Percentiles rank a stretch among this genome's conserved stretches.
These are phyloP conservation scores for Pichia occidentalis DNA, from an alignment of 805 yeast species.

Conservation along the genomic window DNA sequence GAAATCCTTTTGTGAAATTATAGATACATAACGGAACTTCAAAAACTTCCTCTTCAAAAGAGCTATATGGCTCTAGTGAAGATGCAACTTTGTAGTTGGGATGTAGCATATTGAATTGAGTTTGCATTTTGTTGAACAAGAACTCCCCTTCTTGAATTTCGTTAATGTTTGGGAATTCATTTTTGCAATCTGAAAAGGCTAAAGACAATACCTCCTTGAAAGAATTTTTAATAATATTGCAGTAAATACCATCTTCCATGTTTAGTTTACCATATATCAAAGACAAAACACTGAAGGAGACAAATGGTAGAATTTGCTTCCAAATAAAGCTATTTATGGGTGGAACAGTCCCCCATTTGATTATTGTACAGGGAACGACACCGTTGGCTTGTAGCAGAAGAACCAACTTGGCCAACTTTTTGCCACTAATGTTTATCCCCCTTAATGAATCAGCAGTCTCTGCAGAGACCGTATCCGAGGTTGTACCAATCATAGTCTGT, in stretches of 20 bases:
- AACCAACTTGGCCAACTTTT: slow-evolving; percentile 15
- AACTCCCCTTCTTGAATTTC: slow-evolving; percentile 14
- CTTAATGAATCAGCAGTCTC: slow-evolving; percentile 13
- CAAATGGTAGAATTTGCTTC: slow-evolving; percentile 25
- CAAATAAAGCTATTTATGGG: slow-evolving; percentile 24
- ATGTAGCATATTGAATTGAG: slow-evolving; percentile 20
- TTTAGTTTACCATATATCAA: slow-evolving; percentile 20
- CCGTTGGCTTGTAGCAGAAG: slow-evolving; percentile 22
- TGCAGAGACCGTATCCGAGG: too few species aligned
- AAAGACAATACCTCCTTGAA: slow-evolving; percentile 21
- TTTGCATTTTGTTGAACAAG: slow-evolving; percentile 16
- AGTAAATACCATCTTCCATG: slow-evolving; percentile 6
- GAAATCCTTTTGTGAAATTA: slow-evolving; percentile 18
- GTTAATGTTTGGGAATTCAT: slow-evolving; percentile 23
- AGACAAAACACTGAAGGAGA: slow-evolving; percentile 20
- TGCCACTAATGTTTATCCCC: slow-evolving; percentile 19
- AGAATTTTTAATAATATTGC: slow-evolving; percentile 16
- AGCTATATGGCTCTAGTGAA: not conserved
- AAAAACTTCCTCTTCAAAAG: slow-evolving; percentile 8
- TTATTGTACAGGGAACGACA: slow-evolving; percentile 22
- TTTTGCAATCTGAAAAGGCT: slow-evolving; percentile 21
- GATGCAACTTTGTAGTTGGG: slow-evolving; percentile 4
- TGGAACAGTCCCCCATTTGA: slow-evolving; percentile 25
- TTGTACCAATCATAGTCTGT: slow-evolving; percentile 26
- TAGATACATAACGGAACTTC: slow-evolving; percentile 19